Evolutionary conservation across 371 early-diverging fungal genomes (phyloP).

Genomic region (Rhizomucor pusillus): DNA sequence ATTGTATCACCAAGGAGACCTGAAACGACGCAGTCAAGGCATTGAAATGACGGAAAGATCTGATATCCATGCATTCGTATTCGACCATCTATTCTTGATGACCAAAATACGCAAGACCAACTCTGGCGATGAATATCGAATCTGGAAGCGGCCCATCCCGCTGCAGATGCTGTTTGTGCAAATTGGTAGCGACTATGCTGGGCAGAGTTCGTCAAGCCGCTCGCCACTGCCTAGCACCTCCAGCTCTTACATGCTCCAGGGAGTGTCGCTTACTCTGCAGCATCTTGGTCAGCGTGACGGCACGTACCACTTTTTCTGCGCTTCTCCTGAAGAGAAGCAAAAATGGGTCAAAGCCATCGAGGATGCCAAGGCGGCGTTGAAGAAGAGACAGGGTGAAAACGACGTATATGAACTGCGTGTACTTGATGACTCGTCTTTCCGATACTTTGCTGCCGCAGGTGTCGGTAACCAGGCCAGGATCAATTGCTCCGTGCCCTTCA

Average conservation of each 20-base stretch:
- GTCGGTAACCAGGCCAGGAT: conserved; percentile 48
- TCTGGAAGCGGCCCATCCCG: conserved; percentile 69
- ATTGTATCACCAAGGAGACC: conserved; percentile 74
- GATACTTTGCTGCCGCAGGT: conserved; percentile 21
- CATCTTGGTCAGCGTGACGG: conserved; percentile 41
- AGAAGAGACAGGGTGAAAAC: conserved; percentile 44
- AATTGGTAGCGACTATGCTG: conserved; percentile 18
- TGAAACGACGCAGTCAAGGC: conserved; percentile 68
- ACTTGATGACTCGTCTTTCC: conserved; percentile 41
- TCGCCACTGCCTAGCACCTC: conserved; percentile 2
- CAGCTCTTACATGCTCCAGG: conserved; percentile 5
- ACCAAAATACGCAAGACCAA: conserved; percentile 62
- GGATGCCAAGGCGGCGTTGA: conserved; percentile 61
- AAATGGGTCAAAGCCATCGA: conserved; percentile 85
- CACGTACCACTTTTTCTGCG: conserved; percentile 39
- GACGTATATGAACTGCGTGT: conserved; percentile 67
- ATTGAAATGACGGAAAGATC: conserved; percentile 65
- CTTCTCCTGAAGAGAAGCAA: conserved; percentile 73
- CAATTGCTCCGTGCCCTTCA: conserved; percentile 70
- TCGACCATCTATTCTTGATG: conserved; percentile 87
- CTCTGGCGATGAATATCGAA: conserved; percentile 58
- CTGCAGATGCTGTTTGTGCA: conserved; percentile 55
- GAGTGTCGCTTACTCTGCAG: conserved; percentile 24
- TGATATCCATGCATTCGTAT: conserved; percentile 78
- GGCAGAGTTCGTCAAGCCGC: conserved; percentile 6